These are phyloP conservation scores for Quercus engelmannii DNA, from an alignment of 306 rosid genomes.

Conservation along the genomic window DNA sequence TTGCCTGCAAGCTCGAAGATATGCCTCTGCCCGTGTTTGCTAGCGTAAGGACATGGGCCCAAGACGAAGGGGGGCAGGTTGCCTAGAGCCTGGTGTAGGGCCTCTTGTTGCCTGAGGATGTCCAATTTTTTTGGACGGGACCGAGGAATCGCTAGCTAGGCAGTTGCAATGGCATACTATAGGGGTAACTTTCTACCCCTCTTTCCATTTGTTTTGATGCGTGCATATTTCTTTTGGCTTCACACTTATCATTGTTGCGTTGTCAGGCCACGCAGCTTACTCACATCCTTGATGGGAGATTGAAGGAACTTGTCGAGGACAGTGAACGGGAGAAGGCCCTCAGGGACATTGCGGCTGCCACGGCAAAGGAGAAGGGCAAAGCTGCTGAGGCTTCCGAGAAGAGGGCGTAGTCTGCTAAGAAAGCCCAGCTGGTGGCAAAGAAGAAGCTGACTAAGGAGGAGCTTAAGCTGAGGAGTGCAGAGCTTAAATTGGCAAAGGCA, in stretches of 20 bases:
- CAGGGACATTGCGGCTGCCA: accelerated
- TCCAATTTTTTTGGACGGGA: no score
- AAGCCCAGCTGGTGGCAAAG: accelerated
- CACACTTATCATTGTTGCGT: no score
- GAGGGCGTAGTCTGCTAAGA: accelerated
- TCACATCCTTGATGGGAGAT: accelerated
- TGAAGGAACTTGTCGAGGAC: accelerated
- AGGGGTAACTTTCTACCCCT: no score
- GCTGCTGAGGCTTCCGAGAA: accelerated
- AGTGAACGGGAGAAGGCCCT: accelerated
- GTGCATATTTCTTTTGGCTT: accelerated
- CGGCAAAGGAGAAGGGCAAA: no score
- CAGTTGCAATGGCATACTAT: accelerated
- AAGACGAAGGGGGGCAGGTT: accelerated
- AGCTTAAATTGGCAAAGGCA: no score
- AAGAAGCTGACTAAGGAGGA: accelerated
- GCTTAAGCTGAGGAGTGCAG: accelerated
- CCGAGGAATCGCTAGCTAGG: accelerated
- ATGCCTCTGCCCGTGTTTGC: accelerated
- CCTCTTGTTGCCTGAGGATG: no score
- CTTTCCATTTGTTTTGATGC: no score
- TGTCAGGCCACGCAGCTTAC: no score
- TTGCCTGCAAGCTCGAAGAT: accelerated
- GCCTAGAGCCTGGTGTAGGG: accelerated
- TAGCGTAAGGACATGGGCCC: accelerated